Percentiles rank a stretch among this genome's conserved stretches.
Conservation (phyloP, 306 rosid species). For the Rosa rugosa region DNA sequence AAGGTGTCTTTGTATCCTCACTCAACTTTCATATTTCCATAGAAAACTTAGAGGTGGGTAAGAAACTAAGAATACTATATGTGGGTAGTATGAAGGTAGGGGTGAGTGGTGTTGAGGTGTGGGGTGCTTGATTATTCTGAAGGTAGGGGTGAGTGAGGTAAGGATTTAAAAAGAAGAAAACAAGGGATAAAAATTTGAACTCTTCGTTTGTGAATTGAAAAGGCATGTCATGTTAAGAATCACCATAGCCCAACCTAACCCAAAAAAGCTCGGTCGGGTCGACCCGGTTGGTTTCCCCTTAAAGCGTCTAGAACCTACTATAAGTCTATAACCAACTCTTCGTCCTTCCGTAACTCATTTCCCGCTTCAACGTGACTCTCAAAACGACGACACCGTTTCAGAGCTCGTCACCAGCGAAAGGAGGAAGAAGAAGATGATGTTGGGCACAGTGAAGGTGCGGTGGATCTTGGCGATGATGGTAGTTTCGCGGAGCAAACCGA, state of each 20-base stretch:
- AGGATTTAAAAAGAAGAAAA: too few relatives aligned
- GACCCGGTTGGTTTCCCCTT: neutral
- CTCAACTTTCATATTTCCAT: too few relatives aligned
- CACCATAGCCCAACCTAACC: conserved; percentile 2
- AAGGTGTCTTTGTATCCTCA: too few relatives aligned
- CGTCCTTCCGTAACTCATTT: neutral
- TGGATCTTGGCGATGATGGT: conserved; percentile 24
- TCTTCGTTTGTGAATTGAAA: too few relatives aligned
- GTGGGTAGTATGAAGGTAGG: neutral
- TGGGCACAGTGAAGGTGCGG: neutral
- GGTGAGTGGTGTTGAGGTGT: neutral
- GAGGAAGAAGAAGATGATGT: neutral
- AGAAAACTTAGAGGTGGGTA: too few relatives aligned
- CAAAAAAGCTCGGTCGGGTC: neutral
- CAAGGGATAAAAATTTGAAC: too few relatives aligned
- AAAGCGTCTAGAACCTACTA: too few relatives aligned
- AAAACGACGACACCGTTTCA: neutral
- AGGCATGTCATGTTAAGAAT: neutral
- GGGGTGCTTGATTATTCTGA: neutral
- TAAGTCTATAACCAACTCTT: neutral
- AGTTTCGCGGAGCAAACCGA: conserved; percentile 41
- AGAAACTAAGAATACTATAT: neutral
- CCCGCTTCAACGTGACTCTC: neutral
- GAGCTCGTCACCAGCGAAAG: neutral
- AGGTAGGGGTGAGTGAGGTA: neutral